Conservation (phyloP, 371 early-diverging fungal genomes). For the Zancudomyces culisetae region DNA sequence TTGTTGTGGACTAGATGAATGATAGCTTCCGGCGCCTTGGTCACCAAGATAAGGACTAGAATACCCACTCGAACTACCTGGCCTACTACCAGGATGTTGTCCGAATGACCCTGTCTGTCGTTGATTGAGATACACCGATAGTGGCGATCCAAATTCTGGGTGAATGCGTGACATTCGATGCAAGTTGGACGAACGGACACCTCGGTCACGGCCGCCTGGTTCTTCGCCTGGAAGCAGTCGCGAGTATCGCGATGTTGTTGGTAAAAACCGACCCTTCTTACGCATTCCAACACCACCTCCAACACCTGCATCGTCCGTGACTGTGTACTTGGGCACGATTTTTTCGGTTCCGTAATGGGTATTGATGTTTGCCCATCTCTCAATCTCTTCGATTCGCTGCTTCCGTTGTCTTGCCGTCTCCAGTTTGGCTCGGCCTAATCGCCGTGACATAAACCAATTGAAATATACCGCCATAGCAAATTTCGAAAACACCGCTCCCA, state of each 20-base stretch:
- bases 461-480: slow-evolving; percentile 66
- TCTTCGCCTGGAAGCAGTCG: slow-evolving; percentile 26
- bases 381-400: slow-evolving; percentile 29
- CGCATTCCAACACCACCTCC: slow-evolving; percentile 3
- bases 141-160: slow-evolving; percentile 7
- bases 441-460: slow-evolving; percentile 57
- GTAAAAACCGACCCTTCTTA: slow-evolving; percentile 19
- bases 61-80: too few relatives aligned
- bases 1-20: too few relatives aligned
- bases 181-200: background rate
- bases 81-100: too few relatives aligned
- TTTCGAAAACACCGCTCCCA: slow-evolving; percentile 57
- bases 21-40: too few relatives aligned
- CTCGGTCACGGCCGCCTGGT: slow-evolving; percentile 20
- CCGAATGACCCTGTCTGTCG: background rate
- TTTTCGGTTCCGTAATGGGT: slow-evolving; percentile 31
- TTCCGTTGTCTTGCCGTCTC: slow-evolving; percentile 39
- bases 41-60: too few relatives aligned
- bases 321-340: slow-evolving; percentile 17
- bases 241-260: slow-evolving; percentile 24
- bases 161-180: background rate
- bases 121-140: slow-evolving; percentile 4
- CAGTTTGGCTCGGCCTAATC: slow-evolving; percentile 47
- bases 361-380: slow-evolving; percentile 41
- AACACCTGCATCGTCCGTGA: too few relatives aligned